These are phyloP conservation scores for Leccinum aurantiacum DNA, from an alignment of 768 basidiomycete genomes.

Conservation along the genomic window DNA sequence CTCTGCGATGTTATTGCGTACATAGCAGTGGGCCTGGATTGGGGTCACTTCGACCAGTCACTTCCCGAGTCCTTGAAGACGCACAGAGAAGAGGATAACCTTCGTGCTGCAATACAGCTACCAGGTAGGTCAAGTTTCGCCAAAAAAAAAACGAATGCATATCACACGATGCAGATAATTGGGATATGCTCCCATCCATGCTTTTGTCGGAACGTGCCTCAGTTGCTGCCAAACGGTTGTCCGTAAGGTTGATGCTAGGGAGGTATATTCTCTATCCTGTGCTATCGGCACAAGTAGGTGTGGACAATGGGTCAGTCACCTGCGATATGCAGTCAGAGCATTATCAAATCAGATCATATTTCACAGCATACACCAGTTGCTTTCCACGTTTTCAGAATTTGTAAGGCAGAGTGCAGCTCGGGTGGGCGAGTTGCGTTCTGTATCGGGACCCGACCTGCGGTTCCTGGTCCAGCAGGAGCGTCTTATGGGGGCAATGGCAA, in stretches of 20 bases:
- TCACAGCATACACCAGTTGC: constrained; percentile 14
- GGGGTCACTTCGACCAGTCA: constrained; percentile 9
- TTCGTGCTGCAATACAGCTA: constrained; percentile 66
- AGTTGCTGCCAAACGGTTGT: constrained; percentile 59
- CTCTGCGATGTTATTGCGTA: constrained; percentile 41
- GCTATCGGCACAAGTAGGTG: constrained; percentile 15
- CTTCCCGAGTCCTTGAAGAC: constrained; percentile 32
- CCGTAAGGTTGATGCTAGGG: constrained; percentile 54
- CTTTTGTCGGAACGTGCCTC: constrained; percentile 53
- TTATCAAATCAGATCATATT: constrained; percentile 1
- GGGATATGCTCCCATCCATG: constrained; percentile 45
- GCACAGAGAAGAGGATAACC: constrained; percentile 49
- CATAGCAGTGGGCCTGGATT: constrained; percentile 30
- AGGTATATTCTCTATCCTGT: constrained; percentile 52
- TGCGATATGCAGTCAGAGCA: neutral
- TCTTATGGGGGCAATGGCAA: constrained; percentile 34
- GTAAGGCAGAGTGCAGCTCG: constrained; percentile 21
- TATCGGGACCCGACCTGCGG: constrained; percentile 3
- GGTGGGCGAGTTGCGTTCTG: constrained; percentile 11
- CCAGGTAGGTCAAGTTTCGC: constrained; percentile 45
- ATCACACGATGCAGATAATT: constrained; percentile 45
- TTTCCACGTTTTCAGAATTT: constrained; percentile 20
- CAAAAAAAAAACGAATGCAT: neutral
- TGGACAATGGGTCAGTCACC: constrained; percentile 24
- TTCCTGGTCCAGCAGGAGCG: constrained; percentile 29